Conservation (phyloP, 2,329 filamentous ascomycete species). For the Cercospora zeae-maydis region DNA sequence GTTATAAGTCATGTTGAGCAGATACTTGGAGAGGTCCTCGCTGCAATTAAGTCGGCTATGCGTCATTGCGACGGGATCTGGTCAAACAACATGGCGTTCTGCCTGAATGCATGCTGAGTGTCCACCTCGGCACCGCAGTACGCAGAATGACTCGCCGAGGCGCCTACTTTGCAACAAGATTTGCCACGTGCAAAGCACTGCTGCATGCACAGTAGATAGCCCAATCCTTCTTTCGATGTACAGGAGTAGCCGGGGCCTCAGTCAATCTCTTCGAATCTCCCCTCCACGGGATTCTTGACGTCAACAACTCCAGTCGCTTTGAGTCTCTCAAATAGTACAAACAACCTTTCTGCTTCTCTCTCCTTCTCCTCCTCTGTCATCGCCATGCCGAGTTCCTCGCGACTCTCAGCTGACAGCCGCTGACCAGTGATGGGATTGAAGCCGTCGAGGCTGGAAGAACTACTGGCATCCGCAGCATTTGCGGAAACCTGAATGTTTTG, state of each 20-base stretch:
- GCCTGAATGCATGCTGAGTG: too few relatives aligned
- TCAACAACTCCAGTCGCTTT: slow-evolving; percentile 72
- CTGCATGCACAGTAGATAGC: too few relatives aligned
- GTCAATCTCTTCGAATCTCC: slow-evolving; percentile 65
- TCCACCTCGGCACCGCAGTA: too few relatives aligned
- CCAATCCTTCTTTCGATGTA: too few relatives aligned
- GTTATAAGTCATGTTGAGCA: too few relatives aligned
- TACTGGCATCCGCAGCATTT: slow-evolving; percentile 57
- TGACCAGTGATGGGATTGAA: slow-evolving; percentile 88
- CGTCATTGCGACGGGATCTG: too few relatives aligned
- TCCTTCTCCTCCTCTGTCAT: slow-evolving; percentile 94
- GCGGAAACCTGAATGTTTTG: slow-evolving; percentile 76
- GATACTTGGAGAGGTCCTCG: too few relatives aligned
- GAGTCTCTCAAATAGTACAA: slow-evolving; percentile 81
- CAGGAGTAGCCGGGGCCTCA: neutral
- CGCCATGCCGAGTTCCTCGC: slow-evolving; percentile 59
- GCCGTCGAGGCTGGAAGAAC: slow-evolving; percentile 29
- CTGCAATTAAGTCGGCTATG: too few relatives aligned
- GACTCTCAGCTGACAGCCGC: slow-evolving; percentile 42
- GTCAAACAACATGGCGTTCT: too few relatives aligned
- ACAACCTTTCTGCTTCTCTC: slow-evolving; percentile 81
- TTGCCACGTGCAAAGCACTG: too few relatives aligned
- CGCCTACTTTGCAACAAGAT: too few relatives aligned
- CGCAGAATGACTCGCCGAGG: too few relatives aligned
- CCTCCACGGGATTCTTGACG: slow-evolving; percentile 75